Conservation (phyloP, 345 rosid genomes). For the Corymbia maculata region DNA sequence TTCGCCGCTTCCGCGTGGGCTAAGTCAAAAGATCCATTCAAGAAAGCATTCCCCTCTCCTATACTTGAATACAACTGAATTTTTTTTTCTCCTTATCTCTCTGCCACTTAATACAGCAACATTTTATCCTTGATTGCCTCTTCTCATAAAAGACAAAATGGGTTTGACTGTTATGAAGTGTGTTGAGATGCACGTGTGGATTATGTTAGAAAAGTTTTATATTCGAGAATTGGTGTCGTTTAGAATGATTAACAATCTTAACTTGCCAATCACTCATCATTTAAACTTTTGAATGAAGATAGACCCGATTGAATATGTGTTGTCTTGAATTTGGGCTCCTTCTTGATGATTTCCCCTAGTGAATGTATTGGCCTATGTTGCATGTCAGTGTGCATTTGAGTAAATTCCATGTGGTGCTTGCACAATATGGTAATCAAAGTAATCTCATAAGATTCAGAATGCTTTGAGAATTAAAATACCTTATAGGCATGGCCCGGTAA, state of each 20-base stretch:
- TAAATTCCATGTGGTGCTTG: neutral
- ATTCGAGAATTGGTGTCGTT: neutral
- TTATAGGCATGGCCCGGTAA: neutral
- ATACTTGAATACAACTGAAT: neutral
- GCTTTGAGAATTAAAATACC: neutral
- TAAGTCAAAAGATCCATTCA: neutral
- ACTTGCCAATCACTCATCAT: fast-evolving
- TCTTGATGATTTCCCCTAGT: fast-evolving
- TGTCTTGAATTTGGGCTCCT: neutral
- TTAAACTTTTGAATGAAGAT: fast-evolving
- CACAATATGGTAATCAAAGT: neutral
- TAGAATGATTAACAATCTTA: neutral
- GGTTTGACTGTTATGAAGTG: neutral
- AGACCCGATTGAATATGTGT: neutral
- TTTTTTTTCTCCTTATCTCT: neutral
- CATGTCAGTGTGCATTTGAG: neutral
- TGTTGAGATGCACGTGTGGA: neutral
- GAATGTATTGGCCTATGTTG: neutral
- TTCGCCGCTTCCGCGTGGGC: neutral
- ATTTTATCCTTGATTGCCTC: neutral
- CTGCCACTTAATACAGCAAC: neutral
- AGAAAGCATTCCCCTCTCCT: neutral
- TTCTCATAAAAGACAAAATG: neutral
- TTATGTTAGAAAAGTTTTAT: neutral
- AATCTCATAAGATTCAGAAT: neutral